Conservation (phyloP, 441 rosid genomes). For the Euphorbia neoarborescens region DNA sequence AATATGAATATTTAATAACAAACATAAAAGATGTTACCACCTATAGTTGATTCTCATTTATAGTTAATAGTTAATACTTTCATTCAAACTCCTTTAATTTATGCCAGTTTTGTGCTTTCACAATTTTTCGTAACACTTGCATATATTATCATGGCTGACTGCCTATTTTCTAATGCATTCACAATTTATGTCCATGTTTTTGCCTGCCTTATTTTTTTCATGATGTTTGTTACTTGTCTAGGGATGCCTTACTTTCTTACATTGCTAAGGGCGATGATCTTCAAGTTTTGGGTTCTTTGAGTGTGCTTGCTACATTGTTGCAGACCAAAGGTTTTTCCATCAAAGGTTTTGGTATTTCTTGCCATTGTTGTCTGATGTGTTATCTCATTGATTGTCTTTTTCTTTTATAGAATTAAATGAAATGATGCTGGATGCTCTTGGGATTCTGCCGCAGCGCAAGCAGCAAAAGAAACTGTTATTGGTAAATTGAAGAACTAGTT, state of each 20-base stretch:
- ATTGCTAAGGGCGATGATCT: slow-evolving; percentile 64
- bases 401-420: slow-evolving; percentile 74
- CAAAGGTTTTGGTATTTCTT: slow-evolving; percentile 19
- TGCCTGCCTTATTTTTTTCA: slow-evolving; percentile 5
- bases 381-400: slow-evolving; percentile 27
- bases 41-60: neutral
- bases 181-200: neutral
- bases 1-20: neutral
- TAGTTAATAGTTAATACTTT: neutral
- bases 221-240: slow-evolving; percentile 24
- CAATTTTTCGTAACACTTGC: neutral
- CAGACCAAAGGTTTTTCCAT: slow-evolving; percentile 90
- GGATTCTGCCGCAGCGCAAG: slow-evolving; percentile 96
- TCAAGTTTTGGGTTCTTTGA: slow-evolving; percentile 77
- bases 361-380: slow-evolving; percentile 12
- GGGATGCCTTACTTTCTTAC: slow-evolving; percentile 75
- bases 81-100: neutral
- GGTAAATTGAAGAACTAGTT: slow-evolving; percentile 42
- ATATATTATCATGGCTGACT: neutral
- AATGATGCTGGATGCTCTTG: slow-evolving; percentile 94
- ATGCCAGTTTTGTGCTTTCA: neutral
- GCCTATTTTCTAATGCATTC: neutral
- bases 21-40: neutral
- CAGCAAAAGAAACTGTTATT: slow-evolving; percentile 89
- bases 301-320: slow-evolving; percentile 80